A percentile compares a stretch with the other conserved stretches of the same genome.
Evolutionary conservation across 768 basidiomycete species (phyloP).

Genomic region (Amanita fuliginea): DNA sequence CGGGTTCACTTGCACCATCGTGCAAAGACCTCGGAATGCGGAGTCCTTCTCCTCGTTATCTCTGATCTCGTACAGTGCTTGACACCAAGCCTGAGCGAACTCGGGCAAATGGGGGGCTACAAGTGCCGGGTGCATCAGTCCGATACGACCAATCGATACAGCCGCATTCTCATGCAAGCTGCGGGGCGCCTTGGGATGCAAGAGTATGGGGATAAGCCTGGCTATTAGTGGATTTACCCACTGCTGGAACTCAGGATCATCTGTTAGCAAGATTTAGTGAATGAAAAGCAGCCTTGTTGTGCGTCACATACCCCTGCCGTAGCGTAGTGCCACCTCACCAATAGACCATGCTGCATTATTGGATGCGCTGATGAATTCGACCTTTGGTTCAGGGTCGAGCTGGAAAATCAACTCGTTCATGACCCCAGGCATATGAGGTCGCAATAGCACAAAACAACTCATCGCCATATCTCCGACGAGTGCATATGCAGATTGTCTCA

Average conservation of each 20-base stretch:
- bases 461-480: slow-evolving; percentile 97
- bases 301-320: slow-evolving; percentile 54
- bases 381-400: slow-evolving; percentile 86
- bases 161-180: slow-evolving; percentile 97
- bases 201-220: slow-evolving; percentile 83
- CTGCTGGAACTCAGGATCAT: slow-evolving; percentile 81
- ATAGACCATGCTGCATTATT: slow-evolving; percentile 99
- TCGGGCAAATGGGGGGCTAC: slow-evolving; percentile 85
- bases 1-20: slow-evolving; percentile 90
- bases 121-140: slow-evolving; percentile 79
- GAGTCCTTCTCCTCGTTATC: slow-evolving; percentile 99
- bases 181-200: slow-evolving; percentile 87
- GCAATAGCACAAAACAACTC: slow-evolving; percentile 81
- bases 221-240: slow-evolving; percentile 84
- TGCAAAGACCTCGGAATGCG: slow-evolving; percentile 95
- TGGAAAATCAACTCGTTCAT: slow-evolving; percentile 86
- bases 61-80: slow-evolving; percentile 93
- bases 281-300: slow-evolving; percentile 1
- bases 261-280: slow-evolving; percentile 20
- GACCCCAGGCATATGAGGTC: slow-evolving; percentile 78
- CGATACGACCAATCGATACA: slow-evolving; percentile 94
- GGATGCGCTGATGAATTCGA: slow-evolving; percentile 92
- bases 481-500: slow-evolving; percentile 96
- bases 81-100: slow-evolving; percentile 96
- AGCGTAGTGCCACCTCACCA: slow-evolving; percentile 92